phyloP scores from a whole-genome alignment of 2,329 filamentous ascomycete species.

The Metarhizium humberi region DNA sequence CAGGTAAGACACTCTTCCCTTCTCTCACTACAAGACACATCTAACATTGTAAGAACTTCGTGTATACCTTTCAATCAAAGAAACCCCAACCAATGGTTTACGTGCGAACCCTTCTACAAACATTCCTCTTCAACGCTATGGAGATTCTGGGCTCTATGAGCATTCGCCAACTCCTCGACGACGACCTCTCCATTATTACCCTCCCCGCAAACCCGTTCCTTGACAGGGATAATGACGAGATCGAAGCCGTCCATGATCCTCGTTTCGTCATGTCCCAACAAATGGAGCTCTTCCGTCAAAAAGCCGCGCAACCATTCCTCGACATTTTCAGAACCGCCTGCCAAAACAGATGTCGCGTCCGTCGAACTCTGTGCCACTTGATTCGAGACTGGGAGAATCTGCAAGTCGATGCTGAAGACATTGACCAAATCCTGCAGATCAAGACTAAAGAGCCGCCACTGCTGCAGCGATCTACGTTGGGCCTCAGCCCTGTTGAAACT shows the following conservation, averaged over 20 bases:
- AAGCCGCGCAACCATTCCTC: slow-evolving; percentile 61
- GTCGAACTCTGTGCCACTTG: slow-evolving; percentile 80
- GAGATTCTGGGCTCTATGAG: slow-evolving; percentile 58
- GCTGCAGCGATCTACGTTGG: slow-evolving; percentile 29
- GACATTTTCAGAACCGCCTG: slow-evolving; percentile 78
- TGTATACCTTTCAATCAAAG: slow-evolving; percentile 65
- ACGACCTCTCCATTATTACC: slow-evolving; percentile 70
- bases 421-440: slow-evolving; percentile 58
- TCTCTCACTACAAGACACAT: background rate
- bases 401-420: slow-evolving; percentile 70
- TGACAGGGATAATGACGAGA: slow-evolving; percentile 63
- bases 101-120: slow-evolving; percentile 70
- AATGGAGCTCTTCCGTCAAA: slow-evolving; percentile 60
- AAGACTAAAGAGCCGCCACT: slow-evolving; percentile 53
- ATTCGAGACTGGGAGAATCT: slow-evolving; percentile 77
- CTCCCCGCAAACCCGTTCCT: slow-evolving; percentile 64
- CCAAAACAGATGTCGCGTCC: slow-evolving; percentile 81
- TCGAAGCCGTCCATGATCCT: slow-evolving; percentile 65
- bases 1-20: slow-evolving; percentile 39
- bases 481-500: slow-evolving; percentile 36
- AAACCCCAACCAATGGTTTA: slow-evolving; percentile 78
- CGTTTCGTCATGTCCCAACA: slow-evolving; percentile 62
- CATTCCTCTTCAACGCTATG: slow-evolving; percentile 65
- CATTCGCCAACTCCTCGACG: slow-evolving; percentile 66
- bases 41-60: slow-evolving; percentile 48